Evolutionary conservation across 208 protist species (phyloP), one percentile per base, ranked within the genome.

Genomic region (Blastocrithidia nonstop): DNA sequence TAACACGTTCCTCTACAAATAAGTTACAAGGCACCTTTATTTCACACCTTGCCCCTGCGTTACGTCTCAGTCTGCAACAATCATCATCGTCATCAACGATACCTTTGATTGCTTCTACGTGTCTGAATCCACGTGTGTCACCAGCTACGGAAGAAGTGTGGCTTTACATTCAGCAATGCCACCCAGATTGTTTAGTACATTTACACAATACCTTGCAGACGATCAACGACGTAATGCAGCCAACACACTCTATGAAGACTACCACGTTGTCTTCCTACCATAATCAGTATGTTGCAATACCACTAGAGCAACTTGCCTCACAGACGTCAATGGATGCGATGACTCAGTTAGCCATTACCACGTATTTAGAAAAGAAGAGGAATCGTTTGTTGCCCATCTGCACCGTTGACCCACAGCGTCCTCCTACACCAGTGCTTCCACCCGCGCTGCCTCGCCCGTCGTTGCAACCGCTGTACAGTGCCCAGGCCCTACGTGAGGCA

Each of bases 351-450:
- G 78, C 75, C n/a, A 59, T 61, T 6, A 43, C 64, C 16, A 37
- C 40, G 11, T 45, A 60, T 6, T n/a, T 50, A 42, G 62, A 66
- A 36, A 64, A 71, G 5, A 44, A 53, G n/a, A 6, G 37, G 5
- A 46, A 23, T 20, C 57, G 52, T 29, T 67, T 57, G 49, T 49
- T 88, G 22, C 84, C 84, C 15, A 25, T 35, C 2, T 49, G 40
- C 27, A 93, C 84, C 16, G 75, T 68, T 13, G 59, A 54, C 6
- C 52, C 57, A 32, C 79, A 88, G 60, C 69, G 84, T 0, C 76
- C 84, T 15, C 80, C 84, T 0, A 93, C 84, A 16, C 84, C 84
- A 32, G 46, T 75, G n/a, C 67, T 70, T 23, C 84, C 85, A 7
- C 32, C 54, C 9, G 57, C 75, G 16, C 64, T 83, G 60, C 71